Evolutionary conservation across 1,284 basidiomycete genomes (phyloP).

Genomic region (Pisolithus thermaeus): DNA sequence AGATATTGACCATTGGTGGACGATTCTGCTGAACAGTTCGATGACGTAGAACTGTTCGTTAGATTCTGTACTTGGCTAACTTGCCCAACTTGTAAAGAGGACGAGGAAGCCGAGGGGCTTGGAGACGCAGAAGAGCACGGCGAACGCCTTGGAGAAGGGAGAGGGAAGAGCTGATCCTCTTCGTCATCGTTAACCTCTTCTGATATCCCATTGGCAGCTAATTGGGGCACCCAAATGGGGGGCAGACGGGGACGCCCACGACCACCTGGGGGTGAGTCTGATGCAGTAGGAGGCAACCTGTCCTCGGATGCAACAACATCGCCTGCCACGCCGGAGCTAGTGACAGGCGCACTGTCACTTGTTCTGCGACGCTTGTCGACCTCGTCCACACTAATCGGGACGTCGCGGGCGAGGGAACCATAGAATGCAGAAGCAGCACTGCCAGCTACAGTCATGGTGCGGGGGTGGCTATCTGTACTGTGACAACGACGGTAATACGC

Average conservation of each 20-base stretch:
- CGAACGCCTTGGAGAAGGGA: conserved; percentile 46
- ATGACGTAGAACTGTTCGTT: conserved; percentile 13
- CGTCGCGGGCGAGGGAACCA: conserved; percentile 12
- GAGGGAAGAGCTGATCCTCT: conserved; percentile 47
- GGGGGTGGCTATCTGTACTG: conserved; percentile 31
- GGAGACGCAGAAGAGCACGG: conserved; percentile 32
- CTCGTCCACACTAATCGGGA: conserved; percentile 53
- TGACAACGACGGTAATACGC: conserved; percentile 52
- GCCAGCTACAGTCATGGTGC: conserved; percentile 24
- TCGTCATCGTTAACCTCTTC: conserved; percentile 39
- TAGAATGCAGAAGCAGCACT: conserved; percentile 22
- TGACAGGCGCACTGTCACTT: conserved; percentile 17
- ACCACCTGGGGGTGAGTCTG: background rate
- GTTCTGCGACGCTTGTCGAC: conserved; percentile 48
- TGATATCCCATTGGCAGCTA: background rate
- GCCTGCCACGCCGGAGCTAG: background rate
- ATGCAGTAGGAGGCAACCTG: no score
- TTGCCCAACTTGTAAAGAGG: conserved; percentile 16
- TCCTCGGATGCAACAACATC: no score
- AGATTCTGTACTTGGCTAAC: background rate
- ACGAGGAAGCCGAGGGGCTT: conserved; percentile 21
- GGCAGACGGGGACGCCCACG: conserved; percentile 2
- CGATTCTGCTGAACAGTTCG: conserved; percentile 15
- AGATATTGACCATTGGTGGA: conserved; percentile 4
- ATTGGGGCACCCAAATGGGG: conserved; percentile 4